Evolutionary conservation across 2,329 filamentous ascomycete genomes (phyloP).

Genomic region (Colletotrichum cordylinicola): DNA sequence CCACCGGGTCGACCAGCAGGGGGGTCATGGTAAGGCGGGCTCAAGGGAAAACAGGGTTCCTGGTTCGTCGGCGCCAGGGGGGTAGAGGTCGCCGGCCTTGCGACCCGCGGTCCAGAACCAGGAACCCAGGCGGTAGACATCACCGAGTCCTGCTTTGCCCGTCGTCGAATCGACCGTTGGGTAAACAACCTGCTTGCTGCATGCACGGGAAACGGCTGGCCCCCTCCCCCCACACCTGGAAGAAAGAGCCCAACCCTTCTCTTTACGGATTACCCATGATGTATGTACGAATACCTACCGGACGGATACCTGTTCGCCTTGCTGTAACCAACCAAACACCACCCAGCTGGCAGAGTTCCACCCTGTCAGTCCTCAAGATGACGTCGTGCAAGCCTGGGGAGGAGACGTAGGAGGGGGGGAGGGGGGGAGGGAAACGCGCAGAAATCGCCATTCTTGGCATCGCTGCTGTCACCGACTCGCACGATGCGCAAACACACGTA

Average conservation of each 20-base stretch:
- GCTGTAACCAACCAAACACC: neutral
- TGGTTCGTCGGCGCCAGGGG: neutral
- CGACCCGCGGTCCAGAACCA: neutral
- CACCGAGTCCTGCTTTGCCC: neutral
- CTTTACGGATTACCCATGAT: neutral
- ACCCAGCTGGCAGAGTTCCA: neutral
- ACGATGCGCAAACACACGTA: conserved; percentile 4
- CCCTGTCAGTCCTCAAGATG: conserved; percentile 1
- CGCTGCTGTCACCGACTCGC: conserved; percentile 19
- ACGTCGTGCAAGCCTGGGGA: conserved; percentile 14
- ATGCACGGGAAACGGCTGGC: neutral
- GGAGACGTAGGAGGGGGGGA: neutral
- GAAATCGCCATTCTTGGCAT: conserved; percentile 20
- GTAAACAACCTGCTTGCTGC: neutral
- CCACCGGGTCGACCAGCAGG: neutral
- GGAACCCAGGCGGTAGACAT: neutral
- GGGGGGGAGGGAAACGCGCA: neutral
- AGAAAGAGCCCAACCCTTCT: conserved; percentile 2
- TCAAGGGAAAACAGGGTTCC: neutral
- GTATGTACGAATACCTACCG: no score
- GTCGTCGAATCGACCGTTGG: neutral
- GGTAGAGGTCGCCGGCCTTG: neutral
- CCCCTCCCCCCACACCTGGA: neutral
- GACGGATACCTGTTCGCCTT: neutral
- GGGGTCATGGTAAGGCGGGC: neutral